A percentile compares a stretch with the other conserved stretches of the same genome.
phyloP scores from a whole-genome alignment of 176 grass and related monocot species.

The Hsuehochloa calcarea region DNA sequence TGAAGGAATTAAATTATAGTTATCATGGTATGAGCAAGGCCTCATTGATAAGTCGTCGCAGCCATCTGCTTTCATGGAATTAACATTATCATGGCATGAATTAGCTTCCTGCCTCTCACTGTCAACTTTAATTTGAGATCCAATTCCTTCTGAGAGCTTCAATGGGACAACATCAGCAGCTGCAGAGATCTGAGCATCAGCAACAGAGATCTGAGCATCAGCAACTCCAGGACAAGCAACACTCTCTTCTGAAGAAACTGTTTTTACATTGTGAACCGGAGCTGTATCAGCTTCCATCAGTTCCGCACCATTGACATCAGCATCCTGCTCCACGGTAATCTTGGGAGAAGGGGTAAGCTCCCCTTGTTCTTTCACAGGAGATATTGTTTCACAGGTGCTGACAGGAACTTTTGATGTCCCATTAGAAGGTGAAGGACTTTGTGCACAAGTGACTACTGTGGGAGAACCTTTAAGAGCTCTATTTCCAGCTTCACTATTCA shows the following conservation, averaged over 20 bases:
- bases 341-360: slow-evolving; percentile 21
- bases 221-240: slow-evolving; percentile 21
- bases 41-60: slow-evolving; percentile 1
- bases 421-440: slow-evolving; percentile 38
- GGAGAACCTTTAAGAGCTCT: slow-evolving; percentile 24
- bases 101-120: slow-evolving; percentile 19
- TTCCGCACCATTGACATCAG: not conserved
- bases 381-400: slow-evolving; percentile 1
- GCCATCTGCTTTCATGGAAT: slow-evolving; percentile 26
- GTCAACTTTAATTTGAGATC: slow-evolving; percentile 15
- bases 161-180: slow-evolving; percentile 29
- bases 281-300: slow-evolving; percentile 29
- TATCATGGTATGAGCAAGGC: slow-evolving; percentile 19
- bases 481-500: slow-evolving; percentile 28
- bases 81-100: slow-evolving; percentile 33
- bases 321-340: slow-evolving; percentile 17
- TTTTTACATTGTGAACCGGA: slow-evolving; percentile 22
- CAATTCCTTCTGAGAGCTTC: slow-evolving; percentile 14
- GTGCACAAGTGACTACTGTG: slow-evolving; percentile 14
- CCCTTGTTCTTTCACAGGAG: slow-evolving; percentile 28
- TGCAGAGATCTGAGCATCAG: not conserved
- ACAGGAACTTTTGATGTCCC: slow-evolving; percentile 39
- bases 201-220: not conserved
- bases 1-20: slow-evolving; percentile 47
- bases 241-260: slow-evolving; percentile 46